These are phyloP conservation scores for sunflower (Helianthus annuus) DNA, from an alignment of 129 eudicot species.

Conservation along the genomic window DNA sequence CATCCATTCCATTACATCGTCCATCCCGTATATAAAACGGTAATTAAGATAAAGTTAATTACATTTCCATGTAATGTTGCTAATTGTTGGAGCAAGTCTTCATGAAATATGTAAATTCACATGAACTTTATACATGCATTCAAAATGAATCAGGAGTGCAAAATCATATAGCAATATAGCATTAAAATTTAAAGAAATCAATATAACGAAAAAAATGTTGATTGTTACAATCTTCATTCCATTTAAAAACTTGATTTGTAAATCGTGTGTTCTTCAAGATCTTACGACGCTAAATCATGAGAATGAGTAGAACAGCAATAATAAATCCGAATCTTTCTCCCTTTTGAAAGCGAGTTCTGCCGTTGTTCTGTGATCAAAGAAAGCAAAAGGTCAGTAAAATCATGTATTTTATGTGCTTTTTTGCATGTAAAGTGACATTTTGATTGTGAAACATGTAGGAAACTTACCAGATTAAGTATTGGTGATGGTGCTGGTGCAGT, in stretches of 20 bases:
- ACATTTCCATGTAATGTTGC: no score
- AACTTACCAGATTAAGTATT: constrained; percentile 59
- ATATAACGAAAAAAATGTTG: constrained; percentile 24
- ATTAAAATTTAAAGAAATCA: background rate
- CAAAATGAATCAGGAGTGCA: constrained; percentile 20
- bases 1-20: no score
- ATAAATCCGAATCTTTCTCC: constrained; percentile 47
- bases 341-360: constrained; percentile 43
- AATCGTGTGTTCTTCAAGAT: background rate
- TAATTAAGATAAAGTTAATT: no score
- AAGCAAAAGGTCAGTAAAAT: constrained; percentile 29
- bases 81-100: no score
- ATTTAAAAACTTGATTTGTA: background rate
- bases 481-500: constrained; percentile 85
- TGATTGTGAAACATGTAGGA: background rate
- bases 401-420: background rate
- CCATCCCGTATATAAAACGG: no score
- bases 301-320: constrained; percentile 48
- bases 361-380: constrained; percentile 56
- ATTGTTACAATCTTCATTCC: constrained; percentile 18
- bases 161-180: constrained; percentile 11
- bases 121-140: constrained; percentile 15
- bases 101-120: background rate
- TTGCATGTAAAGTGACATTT: background rate
- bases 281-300: constrained; percentile 30